Evolutionary conservation across 768 basidiomycete genomes (phyloP).

Genomic region (Kwoniella sp.): DNA sequence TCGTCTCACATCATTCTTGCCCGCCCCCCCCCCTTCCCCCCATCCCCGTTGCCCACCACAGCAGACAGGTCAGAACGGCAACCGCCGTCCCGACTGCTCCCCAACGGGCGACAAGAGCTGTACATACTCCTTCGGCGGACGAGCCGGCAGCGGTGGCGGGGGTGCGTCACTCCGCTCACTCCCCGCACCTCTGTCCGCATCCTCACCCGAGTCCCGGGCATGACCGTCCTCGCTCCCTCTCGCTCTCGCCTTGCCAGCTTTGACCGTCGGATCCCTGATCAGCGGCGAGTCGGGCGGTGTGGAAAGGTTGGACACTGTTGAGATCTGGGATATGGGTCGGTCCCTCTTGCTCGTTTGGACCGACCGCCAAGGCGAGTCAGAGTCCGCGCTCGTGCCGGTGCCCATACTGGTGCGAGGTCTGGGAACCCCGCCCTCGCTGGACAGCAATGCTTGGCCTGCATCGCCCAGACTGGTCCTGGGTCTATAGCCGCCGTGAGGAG

Average conservation of each 20-base stretch:
- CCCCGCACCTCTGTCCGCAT: too few relatives aligned
- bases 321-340: neutral
- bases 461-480: conserved; percentile 5
- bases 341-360: too few relatives aligned
- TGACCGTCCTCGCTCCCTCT: neutral
- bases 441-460: neutral
- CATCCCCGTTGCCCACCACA: too few relatives aligned
- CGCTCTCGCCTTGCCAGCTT: conserved; percentile 17
- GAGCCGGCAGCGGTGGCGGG: conserved; percentile 41
- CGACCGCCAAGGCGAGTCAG: too few relatives aligned
- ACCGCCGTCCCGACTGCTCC: neutral
- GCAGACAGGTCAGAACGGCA: too few relatives aligned
- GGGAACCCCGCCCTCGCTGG: neutral
- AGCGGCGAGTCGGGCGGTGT: conserved; percentile 11
- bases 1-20: too few relatives aligned
- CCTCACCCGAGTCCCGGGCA: neutral
- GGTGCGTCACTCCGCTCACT: too few relatives aligned
- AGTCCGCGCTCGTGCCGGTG: too few relatives aligned
- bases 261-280: conserved; percentile 14
- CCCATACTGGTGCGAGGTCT: neutral
- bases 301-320: neutral
- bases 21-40: too few relatives aligned
- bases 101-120: conserved; percentile 35
- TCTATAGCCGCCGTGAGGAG: neutral
- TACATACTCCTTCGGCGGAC: conserved; percentile 45